Percentiles rank a stretch among this genome's conserved stretches.
Conservation (phyloP, 441 rosid genomes). For the Erodium chrysanthum region DNA sequence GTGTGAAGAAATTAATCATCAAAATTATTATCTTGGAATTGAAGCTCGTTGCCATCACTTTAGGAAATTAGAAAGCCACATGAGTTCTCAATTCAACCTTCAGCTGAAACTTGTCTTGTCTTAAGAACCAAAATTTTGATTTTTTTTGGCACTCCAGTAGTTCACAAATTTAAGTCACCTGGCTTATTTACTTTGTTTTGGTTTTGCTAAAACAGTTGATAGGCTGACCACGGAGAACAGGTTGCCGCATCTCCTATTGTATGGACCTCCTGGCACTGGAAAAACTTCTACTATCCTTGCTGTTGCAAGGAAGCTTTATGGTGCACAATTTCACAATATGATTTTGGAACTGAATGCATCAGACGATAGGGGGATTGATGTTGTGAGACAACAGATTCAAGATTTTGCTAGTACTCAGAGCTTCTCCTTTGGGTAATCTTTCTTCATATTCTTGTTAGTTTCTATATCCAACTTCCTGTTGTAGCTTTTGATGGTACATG, state of each 20-base stretch:
- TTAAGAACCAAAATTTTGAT: neutral
- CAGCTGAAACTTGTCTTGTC: neutral
- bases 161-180: neutral
- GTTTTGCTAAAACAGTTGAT: conserved; percentile 41
- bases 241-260: conserved; percentile 79
- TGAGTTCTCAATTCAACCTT: neutral
- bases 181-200: neutral
- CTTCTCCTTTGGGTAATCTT: conserved; percentile 63
- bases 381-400: conserved; percentile 85
- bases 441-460: neutral
- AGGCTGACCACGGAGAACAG: conserved; percentile 84
- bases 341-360: conserved; percentile 92
- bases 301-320: conserved; percentile 81
- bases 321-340: conserved; percentile 76
- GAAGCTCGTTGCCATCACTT: neutral
- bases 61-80: neutral
- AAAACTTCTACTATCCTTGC: conserved; percentile 95
- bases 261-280: conserved; percentile 96
- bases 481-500: neutral
- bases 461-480: neutral
- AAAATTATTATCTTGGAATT: too few species aligned
- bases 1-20: too few species aligned
- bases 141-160: neutral
- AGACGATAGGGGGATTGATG: conserved; percentile 89
- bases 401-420: conserved; percentile 94